A percentile compares a stretch with the other conserved stretches of the same genome.
These are phyloP conservation scores for Amesomyces nigricolor DNA, from an alignment of 2,329 filamentous ascomycete genomes.

Conservation along the genomic window DNA sequence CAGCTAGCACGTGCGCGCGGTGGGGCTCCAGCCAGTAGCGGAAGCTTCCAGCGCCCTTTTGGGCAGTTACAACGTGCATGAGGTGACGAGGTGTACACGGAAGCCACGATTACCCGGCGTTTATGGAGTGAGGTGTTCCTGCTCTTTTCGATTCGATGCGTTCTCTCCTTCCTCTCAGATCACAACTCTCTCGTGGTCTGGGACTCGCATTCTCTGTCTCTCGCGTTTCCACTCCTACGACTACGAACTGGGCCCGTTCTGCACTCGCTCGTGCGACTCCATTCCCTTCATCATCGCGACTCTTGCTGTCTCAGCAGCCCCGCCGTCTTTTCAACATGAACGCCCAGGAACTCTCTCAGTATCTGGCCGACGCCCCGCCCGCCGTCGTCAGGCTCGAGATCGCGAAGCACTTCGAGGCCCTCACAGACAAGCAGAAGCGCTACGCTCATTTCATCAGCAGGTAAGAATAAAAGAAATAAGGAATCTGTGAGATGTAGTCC, in stretches of 20 bases:
- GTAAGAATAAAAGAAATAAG: slow-evolving; percentile 37
- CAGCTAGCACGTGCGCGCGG: slow-evolving; percentile 7
- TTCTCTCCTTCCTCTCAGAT: slow-evolving; percentile 18
- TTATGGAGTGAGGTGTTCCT: slow-evolving; percentile 6
- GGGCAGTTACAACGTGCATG: slow-evolving; percentile 13
- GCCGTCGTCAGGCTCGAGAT: slow-evolving; percentile 83
- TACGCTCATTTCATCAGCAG: slow-evolving; percentile 88
- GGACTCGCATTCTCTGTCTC: slow-evolving; percentile 2
- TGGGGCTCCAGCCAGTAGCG: slow-evolving; percentile 1
- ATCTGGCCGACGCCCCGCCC: slow-evolving; percentile 86
- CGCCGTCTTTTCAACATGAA: slow-evolving; percentile 44
- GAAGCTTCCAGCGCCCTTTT: background rate
- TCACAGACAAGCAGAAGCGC: slow-evolving; percentile 71
- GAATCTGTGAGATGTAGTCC: no score
- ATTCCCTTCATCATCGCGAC: background rate
- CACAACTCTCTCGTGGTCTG: slow-evolving; percentile 12
- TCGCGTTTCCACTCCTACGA: background rate
- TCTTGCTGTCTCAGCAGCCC: slow-evolving; percentile 10
- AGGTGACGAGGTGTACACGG: slow-evolving; percentile 11
- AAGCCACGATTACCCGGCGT: slow-evolving; percentile 9
- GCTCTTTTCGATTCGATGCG: slow-evolving; percentile 24
- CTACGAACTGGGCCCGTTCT: slow-evolving; percentile 5
- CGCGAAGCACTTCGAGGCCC: slow-evolving; percentile 81
- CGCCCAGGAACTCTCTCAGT: slow-evolving; percentile 61
- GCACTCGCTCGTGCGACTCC: slow-evolving; percentile 6